Base-by-base conservation (phyloP, 139 green algal species). In the Tetraselmis striata region DNA sequence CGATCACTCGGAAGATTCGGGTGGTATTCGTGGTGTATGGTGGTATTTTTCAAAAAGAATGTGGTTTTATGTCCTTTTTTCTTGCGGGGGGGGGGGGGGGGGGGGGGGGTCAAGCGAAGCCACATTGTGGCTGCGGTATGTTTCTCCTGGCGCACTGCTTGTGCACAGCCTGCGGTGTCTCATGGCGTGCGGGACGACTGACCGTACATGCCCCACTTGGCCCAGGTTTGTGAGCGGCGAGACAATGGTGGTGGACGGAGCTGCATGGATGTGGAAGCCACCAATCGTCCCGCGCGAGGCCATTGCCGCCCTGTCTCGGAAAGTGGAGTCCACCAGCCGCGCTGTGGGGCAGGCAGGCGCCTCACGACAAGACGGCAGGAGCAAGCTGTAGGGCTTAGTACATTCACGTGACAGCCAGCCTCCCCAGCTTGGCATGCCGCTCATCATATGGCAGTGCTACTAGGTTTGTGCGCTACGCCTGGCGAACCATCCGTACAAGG, bases 191-290 rank as follows among this genome's bases (percentile, higher is more conserved):
- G n/a, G n/a, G n/a, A n/a, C n/a, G n/a, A n/a, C n/a, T n/a, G n/a
- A n/a, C n/a, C n/a, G n/a, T n/a, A n/a, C n/a, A n/a, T n/a, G n/a
- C n/a, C n/a, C n/a, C n/a, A n/a, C n/a, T n/a, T n/a, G n/a, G n/a
- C 45, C 11, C 77, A 87, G 45, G 29, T 94, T 85, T 67, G 78
- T 95, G 0, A 87, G 82, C 77, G 93, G 93, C 1, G 88, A 94
- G 86, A 94, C 90, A 1, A 67, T 97, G 79, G 94, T 98, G 30
- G 94, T 98, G 78, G 94, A 98, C 80, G 94, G 94, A 1, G 94
- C 84, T 0, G 88, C 88, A 2, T 97, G 94, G 94, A 89, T 98
- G 88, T 94, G 89, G 84, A 80, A 84, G 85, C 84, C 86, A 1
- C 86, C 87, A 23, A 28, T 93, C 27, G 86, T 95, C 75, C 86